Evolutionary conservation across 208 protist genomes (phyloP), one percentile per base, ranked within the genome.

Genomic region (Crithidia sp.): DNA sequence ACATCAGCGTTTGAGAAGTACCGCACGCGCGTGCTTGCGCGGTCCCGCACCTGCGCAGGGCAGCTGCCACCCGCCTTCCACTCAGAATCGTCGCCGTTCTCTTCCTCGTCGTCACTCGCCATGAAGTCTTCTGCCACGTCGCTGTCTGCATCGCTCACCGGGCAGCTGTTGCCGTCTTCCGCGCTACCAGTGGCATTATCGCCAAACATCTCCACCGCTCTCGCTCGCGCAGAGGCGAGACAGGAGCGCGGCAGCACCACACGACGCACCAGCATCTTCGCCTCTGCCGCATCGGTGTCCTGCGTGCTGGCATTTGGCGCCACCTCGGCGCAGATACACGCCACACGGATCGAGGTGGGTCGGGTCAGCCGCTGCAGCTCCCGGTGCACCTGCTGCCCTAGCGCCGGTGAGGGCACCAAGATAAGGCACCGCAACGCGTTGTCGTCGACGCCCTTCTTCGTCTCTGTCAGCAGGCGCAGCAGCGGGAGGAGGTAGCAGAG

Each of bases 401-500:
- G 83, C 44, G 87, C 83, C 47, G 84, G 87, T 7, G 89, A 95
- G 8, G 93, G 93, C 2, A 97, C 93, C 12, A 97, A 74, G 13
- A 97, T 81, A n/a, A 97, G 62, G 17, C 76, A 85, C 19, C 91
- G 93, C 37, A 95, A 76, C 40, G 81, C 81, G 67, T 85, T 76
- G 69, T 95, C 87, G 40, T 89, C 60, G 8, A 69, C 81, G n/a
- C 71, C 79, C 8, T 67, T 71, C 71, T 95, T 94, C 52, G 75
- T 74, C 52, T 83, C 80, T 7, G 87, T 81, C 45, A 94, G 77
- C 19, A 95, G 60, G 7, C 70, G 79, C 41, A 97, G 83, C 72
- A 94, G 74, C 0, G 93, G 93, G 1, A 97, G 49, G 12, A 97
- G 75, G 71, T 95, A 97, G 69, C 93, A 97, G 7, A 97, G 85